A percentile compares a stretch with the other conserved stretches of the same genome.
Conservation (phyloP, 129 eudicot genomes). For the Helianthus tuberosus region DNA sequence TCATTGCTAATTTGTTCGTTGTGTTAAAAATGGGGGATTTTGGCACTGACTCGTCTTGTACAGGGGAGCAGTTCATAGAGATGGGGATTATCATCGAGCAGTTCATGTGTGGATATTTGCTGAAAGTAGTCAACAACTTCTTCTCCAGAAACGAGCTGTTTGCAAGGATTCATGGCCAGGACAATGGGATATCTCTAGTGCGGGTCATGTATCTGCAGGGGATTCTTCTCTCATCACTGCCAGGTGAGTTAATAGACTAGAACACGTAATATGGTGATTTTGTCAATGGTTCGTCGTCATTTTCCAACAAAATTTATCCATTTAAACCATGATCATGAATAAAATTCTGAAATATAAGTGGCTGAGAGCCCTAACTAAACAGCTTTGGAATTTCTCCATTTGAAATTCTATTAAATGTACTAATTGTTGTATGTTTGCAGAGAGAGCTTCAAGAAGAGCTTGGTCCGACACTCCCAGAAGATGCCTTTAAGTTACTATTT, state of each 20-base stretch:
- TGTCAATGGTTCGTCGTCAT: no score
- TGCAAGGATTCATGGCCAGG: slow-evolving; percentile 98
- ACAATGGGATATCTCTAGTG: slow-evolving; percentile 93
- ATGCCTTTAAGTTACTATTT: slow-evolving; percentile 87
- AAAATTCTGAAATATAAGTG: no score
- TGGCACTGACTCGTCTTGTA: no score
- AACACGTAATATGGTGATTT: slow-evolving; percentile 3
- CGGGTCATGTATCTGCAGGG: slow-evolving; percentile 95
- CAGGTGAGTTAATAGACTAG: slow-evolving; percentile 52
- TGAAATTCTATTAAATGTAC: neutral
- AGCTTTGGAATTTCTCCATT: no score
- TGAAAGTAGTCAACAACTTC: slow-evolving; percentile 86
- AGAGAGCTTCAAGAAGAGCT: slow-evolving; percentile 99
- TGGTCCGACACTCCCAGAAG: slow-evolving; percentile 76
- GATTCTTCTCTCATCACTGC: slow-evolving; percentile 84
- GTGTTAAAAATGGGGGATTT: no score
- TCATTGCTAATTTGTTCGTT: neutral
- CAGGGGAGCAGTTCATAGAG: slow-evolving; percentile 81
- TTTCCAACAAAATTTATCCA: neutral
- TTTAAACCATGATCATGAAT: no score
- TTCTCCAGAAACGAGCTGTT: slow-evolving; percentile 72
- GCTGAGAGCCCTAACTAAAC: no score
- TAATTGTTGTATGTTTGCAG: slow-evolving; percentile 43
- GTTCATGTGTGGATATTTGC: slow-evolving; percentile 96
- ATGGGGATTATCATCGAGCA: slow-evolving; percentile 91